Evolutionary conservation across 805 yeast genomes (phyloP), one percentile per base, ranked within the genome.

Genomic region (Komagataella pseudopastoris): DNA sequence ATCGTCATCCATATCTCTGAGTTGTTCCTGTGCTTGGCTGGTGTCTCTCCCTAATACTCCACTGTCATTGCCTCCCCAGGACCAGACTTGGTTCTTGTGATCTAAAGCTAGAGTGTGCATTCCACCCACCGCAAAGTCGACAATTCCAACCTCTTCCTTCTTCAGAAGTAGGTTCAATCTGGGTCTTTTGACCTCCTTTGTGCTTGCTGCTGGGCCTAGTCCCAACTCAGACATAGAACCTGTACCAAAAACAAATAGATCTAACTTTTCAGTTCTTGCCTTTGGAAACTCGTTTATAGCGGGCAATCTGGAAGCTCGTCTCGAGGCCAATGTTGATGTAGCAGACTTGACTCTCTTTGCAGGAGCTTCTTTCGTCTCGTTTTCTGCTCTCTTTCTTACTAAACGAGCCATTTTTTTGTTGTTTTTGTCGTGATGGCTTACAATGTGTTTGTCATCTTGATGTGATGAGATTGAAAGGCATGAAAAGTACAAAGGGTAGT

Each of bases 181-280:
- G 16, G 99, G 99, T 63, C 99, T 80, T 62, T 93, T 93, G 18
- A 93, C 96, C 64, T 90, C 96, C 54, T 89, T 88, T 44, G 88
- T 91, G 57, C 77, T 84, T 2, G 95, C 88, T n/a, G 73, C 77
- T 7, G 98, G 98, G 1, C 99, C 99, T n/a, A 93, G 72, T 1
- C 99, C 99, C 24, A 93, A 74, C 64, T 93, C 99, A 71, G 97
- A 89, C 93, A 93, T 91, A 0, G 96, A 83, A 1, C 99, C 99
- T 1, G 95, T 79, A 45, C 99, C 99, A 85, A 95, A 93, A 44
- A 88, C 95, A 63, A 86, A 91, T 2, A 93, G 73, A 61, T 89
- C 93, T 51, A 91, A 68, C 18, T 77, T 74, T 23, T 70, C 68
- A 2, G 71, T 57, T 56, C 71, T 76, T 2, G 65, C 59, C 6